Evolutionary conservation across 2,329 filamentous ascomycete species (phyloP).

Genomic region (Thielaviopsis ethacetica): DNA sequence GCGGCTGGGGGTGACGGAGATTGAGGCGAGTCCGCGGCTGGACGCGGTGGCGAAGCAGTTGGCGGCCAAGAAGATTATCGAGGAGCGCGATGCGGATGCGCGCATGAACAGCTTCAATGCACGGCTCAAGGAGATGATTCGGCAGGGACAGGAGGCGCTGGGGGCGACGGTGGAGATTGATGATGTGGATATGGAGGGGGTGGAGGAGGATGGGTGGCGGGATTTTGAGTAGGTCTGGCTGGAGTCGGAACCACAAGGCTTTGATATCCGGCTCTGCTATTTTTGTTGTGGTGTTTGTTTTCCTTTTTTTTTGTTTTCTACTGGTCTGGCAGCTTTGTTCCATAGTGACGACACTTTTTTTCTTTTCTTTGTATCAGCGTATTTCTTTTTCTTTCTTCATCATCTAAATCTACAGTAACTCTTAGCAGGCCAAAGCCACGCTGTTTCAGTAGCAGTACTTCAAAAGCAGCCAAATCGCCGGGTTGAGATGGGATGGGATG

Average conservation of each 20-base stretch:
- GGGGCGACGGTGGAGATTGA: constrained; percentile 56
- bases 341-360: too few species aligned
- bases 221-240: neutral
- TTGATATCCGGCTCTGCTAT: neutral
- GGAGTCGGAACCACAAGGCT: too few species aligned
- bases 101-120: constrained; percentile 66
- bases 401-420: too few species aligned
- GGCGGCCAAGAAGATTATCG: constrained; percentile 52
- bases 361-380: too few species aligned
- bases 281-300: neutral
- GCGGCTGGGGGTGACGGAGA: constrained; percentile 14
- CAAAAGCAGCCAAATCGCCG: neutral
- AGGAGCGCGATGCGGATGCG: constrained; percentile 64
- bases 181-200: constrained; percentile 28
- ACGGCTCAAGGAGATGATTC: constrained; percentile 71
- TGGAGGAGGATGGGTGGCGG: constrained; percentile 16
- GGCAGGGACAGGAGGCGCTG: constrained; percentile 73
- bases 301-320: neutral
- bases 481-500: neutral
- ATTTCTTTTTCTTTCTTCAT: too few species aligned
- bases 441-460: neutral
- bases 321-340: neutral
- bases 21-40: constrained; percentile 32
- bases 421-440: neutral
- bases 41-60: constrained; percentile 55